Percentiles rank a stretch among this genome's conserved stretches.
Conservation (phyloP, 1,284 basidiomycete genomes). For the Leccinum angustisporum region DNA sequence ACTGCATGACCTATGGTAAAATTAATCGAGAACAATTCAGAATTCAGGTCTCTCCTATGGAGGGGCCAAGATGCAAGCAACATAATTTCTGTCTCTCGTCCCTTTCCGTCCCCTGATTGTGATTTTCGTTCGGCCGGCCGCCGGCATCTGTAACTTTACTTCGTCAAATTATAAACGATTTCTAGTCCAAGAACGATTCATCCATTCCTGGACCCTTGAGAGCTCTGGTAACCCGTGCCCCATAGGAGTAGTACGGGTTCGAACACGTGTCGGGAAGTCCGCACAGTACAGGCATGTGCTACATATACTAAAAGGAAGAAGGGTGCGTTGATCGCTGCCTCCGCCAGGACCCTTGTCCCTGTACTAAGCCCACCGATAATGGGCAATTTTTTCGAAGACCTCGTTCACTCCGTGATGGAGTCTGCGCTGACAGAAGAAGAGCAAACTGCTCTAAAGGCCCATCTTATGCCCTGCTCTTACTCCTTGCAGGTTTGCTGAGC, state of each 20-base stretch:
- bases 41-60: too few species aligned
- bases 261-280: neutral
- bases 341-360: neutral
- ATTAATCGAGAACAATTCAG: too few species aligned
- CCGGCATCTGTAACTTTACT: too few species aligned
- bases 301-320: neutral
- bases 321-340: neutral
- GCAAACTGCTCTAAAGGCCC: conserved; percentile 24
- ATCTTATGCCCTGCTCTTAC: neutral
- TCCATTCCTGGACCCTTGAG: too few species aligned
- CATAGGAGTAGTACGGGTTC: neutral
- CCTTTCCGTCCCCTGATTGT: too few species aligned
- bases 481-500: neutral
- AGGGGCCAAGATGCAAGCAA: too few species aligned
- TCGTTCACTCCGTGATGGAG: conserved; percentile 25
- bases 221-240: neutral
- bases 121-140: too few species aligned
- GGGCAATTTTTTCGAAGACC: conserved; percentile 35
- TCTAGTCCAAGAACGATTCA: too few species aligned
- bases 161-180: too few species aligned
- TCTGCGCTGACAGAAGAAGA: conserved; percentile 27
- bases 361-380: conserved; percentile 6
- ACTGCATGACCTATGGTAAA: too few species aligned
- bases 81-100: too few species aligned
- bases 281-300: neutral